Percentiles rank a stretch among this genome's conserved stretches.
phyloP scores from a whole-genome alignment of 768 basidiomycete genomes.

The Collybia mongolica region DNA sequence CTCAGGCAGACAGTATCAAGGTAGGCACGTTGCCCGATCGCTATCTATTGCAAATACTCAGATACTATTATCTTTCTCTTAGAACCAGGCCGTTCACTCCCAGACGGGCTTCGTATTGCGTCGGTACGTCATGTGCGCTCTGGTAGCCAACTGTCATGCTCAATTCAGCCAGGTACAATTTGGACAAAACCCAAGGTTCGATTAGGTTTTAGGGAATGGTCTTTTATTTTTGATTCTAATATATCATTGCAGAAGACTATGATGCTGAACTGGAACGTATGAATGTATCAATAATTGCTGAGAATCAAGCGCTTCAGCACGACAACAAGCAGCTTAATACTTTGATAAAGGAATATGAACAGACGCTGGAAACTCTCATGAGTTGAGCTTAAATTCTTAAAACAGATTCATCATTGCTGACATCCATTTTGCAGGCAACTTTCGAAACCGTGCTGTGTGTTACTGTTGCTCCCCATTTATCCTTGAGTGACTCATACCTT shows the following conservation, averaged over 20 bases:
- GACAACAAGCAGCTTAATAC: slow-evolving; percentile 95
- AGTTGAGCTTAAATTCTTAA: slow-evolving; percentile 34
- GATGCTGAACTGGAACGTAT: slow-evolving; percentile 87
- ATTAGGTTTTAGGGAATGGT: background rate
- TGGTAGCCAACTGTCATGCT: background rate
- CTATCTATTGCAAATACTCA: background rate
- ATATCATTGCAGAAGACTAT: slow-evolving; percentile 73
- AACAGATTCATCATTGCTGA: slow-evolving; percentile 3
- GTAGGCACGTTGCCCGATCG: slow-evolving; percentile 38
- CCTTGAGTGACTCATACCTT: slow-evolving; percentile 3
- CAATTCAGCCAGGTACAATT: slow-evolving; percentile 63
- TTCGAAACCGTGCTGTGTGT: slow-evolving; percentile 88
- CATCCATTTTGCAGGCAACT: slow-evolving; percentile 40
- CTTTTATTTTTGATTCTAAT: background rate
- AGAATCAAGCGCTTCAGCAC: slow-evolving; percentile 83
- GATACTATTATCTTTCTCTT: slow-evolving; percentile 4
- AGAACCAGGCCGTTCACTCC: slow-evolving; percentile 87
- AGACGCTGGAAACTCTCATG: slow-evolving; percentile 95
- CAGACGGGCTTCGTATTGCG: slow-evolving; percentile 92
- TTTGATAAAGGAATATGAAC: slow-evolving; percentile 95
- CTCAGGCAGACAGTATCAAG: slow-evolving; percentile 77
- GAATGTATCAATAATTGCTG: slow-evolving; percentile 72
- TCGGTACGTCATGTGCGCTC: slow-evolving; percentile 43
- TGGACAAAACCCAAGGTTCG: slow-evolving; percentile 82
- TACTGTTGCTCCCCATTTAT: background rate